Evolutionary conservation across 2,329 filamentous ascomycete genomes (phyloP), one percentile per base, ranked within the genome.

Genomic region (Colletotrichum endophyticum): DNA sequence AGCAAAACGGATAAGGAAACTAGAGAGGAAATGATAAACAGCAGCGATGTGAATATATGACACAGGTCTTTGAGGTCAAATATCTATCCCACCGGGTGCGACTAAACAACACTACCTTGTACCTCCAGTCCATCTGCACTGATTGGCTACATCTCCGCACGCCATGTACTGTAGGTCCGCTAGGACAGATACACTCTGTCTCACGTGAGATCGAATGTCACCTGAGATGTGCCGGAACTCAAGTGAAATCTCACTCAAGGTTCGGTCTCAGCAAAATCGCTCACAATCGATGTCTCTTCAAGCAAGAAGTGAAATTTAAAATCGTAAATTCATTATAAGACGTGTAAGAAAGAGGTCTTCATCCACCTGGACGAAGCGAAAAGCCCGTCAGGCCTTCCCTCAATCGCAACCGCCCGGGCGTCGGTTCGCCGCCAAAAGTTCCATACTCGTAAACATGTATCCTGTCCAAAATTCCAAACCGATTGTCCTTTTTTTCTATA

Each of bases 401-500:
- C 44, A 13, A 53, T 53, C n/a, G n/a, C n/a, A 53, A 53, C 44
- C 44, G 44, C 44, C 44, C 44, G 44, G n/a, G 44, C 11, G 44
- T 53, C 44, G 6, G 44, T 13, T 22, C 44, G n/a, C 44, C 44
- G 11, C 44, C n/a, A 53, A 53, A 53, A 22, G n/a, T 53, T 53
- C 44, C 44, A 53, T 53, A 53, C 32, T 64, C 27, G 7, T 64
- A 34, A 44, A 36, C n/a, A n/a, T 59, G 34, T 53, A 28, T 66
- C 44, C 69, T 15, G 39, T 44, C 39, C 66, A 3, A 28, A 34
- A 16, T n/a, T 13, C n/a, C 68, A 34, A 57, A 11, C 27, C 61
- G 9, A 22, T 9, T 28, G 9, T 66, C 68, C 67, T 71, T 70
- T 76, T 76, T 70, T 76, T 76, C 74, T 76, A 76, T 76, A 53